These are phyloP conservation scores for Fusarium tricinctum DNA, from an alignment of 2,329 filamentous ascomycete species.

Conservation along the genomic window DNA sequence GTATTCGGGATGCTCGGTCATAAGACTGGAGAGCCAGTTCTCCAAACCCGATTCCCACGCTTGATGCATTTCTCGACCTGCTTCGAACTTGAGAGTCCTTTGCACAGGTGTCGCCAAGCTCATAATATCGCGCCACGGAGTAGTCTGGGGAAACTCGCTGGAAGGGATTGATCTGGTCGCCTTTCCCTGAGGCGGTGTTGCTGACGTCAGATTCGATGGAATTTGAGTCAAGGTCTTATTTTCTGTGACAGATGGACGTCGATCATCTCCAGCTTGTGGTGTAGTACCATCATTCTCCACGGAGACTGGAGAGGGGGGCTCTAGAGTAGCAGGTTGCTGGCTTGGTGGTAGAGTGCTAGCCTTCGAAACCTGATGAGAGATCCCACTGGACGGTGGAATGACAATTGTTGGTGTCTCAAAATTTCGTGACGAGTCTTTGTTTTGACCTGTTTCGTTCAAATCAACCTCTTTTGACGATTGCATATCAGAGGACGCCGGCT, in stretches of 20 bases:
- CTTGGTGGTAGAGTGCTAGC: conserved; percentile 39
- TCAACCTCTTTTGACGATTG: conserved; percentile 33
- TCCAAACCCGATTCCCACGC: conserved; percentile 80
- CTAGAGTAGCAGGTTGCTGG: conserved; percentile 48
- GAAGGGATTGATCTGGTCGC: conserved; percentile 35
- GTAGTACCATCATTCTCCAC: conserved; percentile 52
- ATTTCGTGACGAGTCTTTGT: conserved; percentile 32
- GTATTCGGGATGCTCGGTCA: conserved; percentile 64
- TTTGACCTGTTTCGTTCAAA: conserved; percentile 21
- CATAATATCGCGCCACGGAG: conserved; percentile 82
- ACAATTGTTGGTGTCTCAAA: conserved; percentile 40
- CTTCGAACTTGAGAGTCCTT: conserved; percentile 80
- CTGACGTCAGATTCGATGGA: conserved; percentile 54
- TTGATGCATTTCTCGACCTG: conserved; percentile 79
- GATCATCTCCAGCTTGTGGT: conserved; percentile 43
- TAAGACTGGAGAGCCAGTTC: conserved; percentile 66
- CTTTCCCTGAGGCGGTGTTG: conserved; percentile 54
- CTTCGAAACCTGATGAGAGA: conserved; percentile 48
- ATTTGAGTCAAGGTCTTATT: conserved; percentile 59
- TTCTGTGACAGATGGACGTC: conserved; percentile 59
- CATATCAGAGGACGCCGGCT: conserved; percentile 21
- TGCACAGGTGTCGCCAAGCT: conserved; percentile 74
- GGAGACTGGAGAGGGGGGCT: conserved; percentile 62
- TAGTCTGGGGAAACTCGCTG: conserved; percentile 53
- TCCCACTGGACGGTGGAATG: conserved; percentile 39